Conservation (phyloP, 495 filamentous ascomycete species). For the Clohesyomyces aquaticus region DNA sequence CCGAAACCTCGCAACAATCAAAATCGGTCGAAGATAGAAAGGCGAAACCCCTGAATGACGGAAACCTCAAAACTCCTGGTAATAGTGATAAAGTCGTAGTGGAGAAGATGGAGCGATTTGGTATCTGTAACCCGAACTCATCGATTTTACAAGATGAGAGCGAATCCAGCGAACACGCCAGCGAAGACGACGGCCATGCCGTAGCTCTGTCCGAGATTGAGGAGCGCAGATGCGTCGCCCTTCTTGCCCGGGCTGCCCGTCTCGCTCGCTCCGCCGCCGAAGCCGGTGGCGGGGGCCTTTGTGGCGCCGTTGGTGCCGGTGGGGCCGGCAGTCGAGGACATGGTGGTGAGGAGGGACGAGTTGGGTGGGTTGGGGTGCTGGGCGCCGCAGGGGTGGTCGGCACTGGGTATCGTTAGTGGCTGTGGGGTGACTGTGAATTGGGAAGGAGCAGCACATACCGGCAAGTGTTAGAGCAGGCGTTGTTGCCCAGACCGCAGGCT, state of each 20-base stretch:
- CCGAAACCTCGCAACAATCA: too few relatives aligned
- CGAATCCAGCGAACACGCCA: constrained; percentile 67
- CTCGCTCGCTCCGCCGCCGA: constrained; percentile 52
- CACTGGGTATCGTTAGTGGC: constrained; percentile 20
- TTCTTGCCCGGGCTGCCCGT: constrained; percentile 43
- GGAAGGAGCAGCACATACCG: constrained; percentile 46
- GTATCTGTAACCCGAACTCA: background rate
- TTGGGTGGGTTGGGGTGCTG: constrained; percentile 68
- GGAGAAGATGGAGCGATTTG: background rate
- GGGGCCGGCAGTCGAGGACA: constrained; percentile 53
- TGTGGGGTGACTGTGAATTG: background rate
- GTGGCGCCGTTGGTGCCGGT: constrained; percentile 44
- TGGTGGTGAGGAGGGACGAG: constrained; percentile 45
- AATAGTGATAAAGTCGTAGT: background rate
- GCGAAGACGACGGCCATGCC: constrained; percentile 60
- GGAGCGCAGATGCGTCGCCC: constrained; percentile 51
- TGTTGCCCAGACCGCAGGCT: constrained; percentile 59
- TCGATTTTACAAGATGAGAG: constrained; percentile 42
- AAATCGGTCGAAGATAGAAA: too few relatives aligned
- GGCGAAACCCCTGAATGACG: too few relatives aligned
- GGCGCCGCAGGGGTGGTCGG: constrained; percentile 80
- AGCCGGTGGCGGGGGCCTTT: constrained; percentile 44
- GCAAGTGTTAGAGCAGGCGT: constrained; percentile 65
- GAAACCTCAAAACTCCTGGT: too few relatives aligned
- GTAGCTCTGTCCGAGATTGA: constrained; percentile 62